Base-by-base conservation (phyloP, 75 land plant genomes). In the Picea glauca region DNA sequence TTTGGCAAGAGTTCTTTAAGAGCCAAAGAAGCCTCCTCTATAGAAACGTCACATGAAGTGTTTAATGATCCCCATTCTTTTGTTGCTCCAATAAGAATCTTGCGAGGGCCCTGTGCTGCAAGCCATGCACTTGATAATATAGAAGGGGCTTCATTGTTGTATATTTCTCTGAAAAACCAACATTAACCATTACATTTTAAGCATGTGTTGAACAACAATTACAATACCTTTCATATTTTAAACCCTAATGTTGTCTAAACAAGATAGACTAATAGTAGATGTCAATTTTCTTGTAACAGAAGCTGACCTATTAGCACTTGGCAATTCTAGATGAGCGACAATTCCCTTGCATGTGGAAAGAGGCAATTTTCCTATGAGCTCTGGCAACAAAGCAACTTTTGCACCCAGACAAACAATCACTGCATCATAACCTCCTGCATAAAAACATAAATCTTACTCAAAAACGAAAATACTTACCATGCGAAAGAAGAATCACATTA, bases 371-470 rank as follows among this genome's bases (percentile, higher is more conserved):
- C 91, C 98, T 65, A 80, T 64, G 6, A 98, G 93, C 78, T 95
- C 96, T 32, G 94, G 93, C 56, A 98, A 86, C 82, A 84, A 73
- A 33, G 54, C 78, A 57, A 83, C 91, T 79, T 87, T 89, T 38
- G 99, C 98, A 72, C 99, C 99, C 67, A 91, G 76, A 63, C 99
- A 98, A 1, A 95, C 78, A 38, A 98, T 81, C 12, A 98, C 96
- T 35, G 88, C 90, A 83, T 91, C 88, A 72, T 98, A 98, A 3
- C 83, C 92, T 65, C 84, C 98, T 89, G 88, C 73, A 23, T 17
- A 30, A 9, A 77, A 18, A 61, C 5, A 40, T 40, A 72, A 33
- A 38, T 33, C 56, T 50, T 50, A 9, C 56, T 50, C 12, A 50
- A 50, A 46, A 50, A 50, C 9, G 1, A 1, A 50, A 50, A 50